Evolutionary conservation across 2,329 filamentous ascomycete species (phyloP).

Genomic region (Colletotrichum liriopes): DNA sequence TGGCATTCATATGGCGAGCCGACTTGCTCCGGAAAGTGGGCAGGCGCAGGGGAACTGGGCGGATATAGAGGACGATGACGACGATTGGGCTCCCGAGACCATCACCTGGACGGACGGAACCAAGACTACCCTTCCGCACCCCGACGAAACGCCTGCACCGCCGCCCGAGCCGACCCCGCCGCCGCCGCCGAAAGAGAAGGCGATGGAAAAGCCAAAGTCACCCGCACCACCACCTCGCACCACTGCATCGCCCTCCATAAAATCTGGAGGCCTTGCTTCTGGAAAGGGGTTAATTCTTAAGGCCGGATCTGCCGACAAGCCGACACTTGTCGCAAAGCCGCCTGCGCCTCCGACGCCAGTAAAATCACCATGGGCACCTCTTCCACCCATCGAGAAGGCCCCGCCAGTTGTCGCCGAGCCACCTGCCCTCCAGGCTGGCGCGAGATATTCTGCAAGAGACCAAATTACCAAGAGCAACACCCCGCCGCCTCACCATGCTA

Average conservation of each 20-base stretch:
- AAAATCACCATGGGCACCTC: constrained; percentile 92
- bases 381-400: constrained; percentile 88
- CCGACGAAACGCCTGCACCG: constrained; percentile 63
- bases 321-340: constrained; percentile 81
- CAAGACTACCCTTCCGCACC: constrained; percentile 80
- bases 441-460: constrained; percentile 44
- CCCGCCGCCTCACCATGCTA: constrained; percentile 66
- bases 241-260: constrained; percentile 59
- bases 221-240: constrained; percentile 53
- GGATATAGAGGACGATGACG: constrained; percentile 90
- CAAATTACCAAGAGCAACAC: constrained; percentile 66
- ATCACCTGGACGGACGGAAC: constrained; percentile 93
- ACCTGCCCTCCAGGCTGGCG: constrained; percentile 51
- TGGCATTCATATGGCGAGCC: constrained; percentile 87
- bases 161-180: constrained; percentile 49
- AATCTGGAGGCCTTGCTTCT: constrained; percentile 63
- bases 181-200: constrained; percentile 49
- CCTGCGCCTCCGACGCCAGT: constrained; percentile 77
- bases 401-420: constrained; percentile 78
- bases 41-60: constrained; percentile 89
- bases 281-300: constrained; percentile 77
- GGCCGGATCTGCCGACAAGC: constrained; percentile 76
- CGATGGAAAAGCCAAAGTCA: constrained; percentile 62
- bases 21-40: constrained; percentile 81
- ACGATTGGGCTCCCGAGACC: constrained; percentile 88